phyloP scores from a whole-genome alignment of 306 rosid genomes.

The Trifolium dubium region DNA sequence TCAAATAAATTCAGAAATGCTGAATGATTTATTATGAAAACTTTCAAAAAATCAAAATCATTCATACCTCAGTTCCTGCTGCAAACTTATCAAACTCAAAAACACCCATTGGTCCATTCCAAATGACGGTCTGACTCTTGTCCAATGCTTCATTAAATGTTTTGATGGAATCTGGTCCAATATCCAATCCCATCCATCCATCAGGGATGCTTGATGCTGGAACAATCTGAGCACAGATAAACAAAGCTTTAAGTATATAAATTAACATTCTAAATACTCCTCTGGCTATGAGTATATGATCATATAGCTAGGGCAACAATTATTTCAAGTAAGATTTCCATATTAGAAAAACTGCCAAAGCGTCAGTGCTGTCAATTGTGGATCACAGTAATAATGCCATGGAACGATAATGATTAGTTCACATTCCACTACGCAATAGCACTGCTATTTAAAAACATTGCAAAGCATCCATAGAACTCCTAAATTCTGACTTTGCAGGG shows the following conservation, averaged over 20 bases:
- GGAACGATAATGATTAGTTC: background rate
- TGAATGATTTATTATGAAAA: background rate
- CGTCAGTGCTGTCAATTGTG: background rate
- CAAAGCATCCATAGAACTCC: background rate
- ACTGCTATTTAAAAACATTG: background rate
- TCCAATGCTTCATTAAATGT: slow-evolving; percentile 76
- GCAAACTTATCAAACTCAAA: slow-evolving; percentile 93
- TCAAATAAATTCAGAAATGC: background rate
- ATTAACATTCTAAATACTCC: background rate
- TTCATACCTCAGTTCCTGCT: slow-evolving; percentile 80
- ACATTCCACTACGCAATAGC: background rate
- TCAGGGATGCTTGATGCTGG: slow-evolving; percentile 85
- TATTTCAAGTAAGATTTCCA: background rate
- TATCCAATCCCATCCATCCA: slow-evolving; percentile 99
- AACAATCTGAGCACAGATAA: slow-evolving; percentile 60
- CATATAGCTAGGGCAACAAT: background rate
- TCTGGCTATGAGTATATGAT: background rate
- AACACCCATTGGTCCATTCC: slow-evolving; percentile 99
- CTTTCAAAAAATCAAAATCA: background rate
- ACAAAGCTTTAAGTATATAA: background rate
- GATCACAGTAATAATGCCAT: background rate
- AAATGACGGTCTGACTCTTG: slow-evolving; percentile 71
- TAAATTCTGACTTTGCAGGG: background rate
- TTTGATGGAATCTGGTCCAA: slow-evolving; percentile 89
- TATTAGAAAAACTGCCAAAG: background rate